These are phyloP conservation scores for Kwoniella sp. DNA, from an alignment of 768 basidiomycete species.

Conservation along the genomic window DNA sequence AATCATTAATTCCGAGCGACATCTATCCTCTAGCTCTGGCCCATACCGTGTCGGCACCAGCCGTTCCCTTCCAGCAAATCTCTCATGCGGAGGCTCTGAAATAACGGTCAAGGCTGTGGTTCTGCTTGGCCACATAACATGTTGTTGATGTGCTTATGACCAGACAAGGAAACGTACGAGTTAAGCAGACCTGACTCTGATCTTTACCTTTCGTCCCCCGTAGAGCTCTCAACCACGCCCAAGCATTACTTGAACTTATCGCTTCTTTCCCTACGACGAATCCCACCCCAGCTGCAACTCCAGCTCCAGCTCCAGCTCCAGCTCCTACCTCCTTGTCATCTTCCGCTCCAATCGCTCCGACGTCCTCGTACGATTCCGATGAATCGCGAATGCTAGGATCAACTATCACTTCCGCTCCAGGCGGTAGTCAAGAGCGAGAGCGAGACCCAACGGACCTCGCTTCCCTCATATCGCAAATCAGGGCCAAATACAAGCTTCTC, in stretches of 20 bases:
- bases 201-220: background rate
- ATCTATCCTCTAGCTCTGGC: too few species aligned
- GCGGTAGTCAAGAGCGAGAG: too few species aligned
- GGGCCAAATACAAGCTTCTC: conserved; percentile 81
- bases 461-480: conserved; percentile 77
- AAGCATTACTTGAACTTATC: conserved; percentile 71
- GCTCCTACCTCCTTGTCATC: conserved; percentile 2
- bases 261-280: conserved; percentile 76
- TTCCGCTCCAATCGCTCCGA: background rate
- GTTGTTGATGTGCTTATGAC: too few species aligned
- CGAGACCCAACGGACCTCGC: conserved; percentile 63
- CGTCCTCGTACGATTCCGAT: background rate
- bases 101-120: too few species aligned
- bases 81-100: too few species aligned
- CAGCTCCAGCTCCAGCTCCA: background rate
- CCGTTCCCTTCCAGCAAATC: too few species aligned
- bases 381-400: too few species aligned
- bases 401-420: background rate
- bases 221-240: conserved; percentile 63
- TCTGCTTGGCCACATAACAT: too few species aligned
- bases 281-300: conserved; percentile 58
- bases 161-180: too few species aligned
- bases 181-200: background rate
- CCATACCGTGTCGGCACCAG: too few species aligned
- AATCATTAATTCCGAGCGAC: too few species aligned